phyloP scores from a whole-genome alignment of 768 basidiomycete species.

The Ramaria sp. region DNA sequence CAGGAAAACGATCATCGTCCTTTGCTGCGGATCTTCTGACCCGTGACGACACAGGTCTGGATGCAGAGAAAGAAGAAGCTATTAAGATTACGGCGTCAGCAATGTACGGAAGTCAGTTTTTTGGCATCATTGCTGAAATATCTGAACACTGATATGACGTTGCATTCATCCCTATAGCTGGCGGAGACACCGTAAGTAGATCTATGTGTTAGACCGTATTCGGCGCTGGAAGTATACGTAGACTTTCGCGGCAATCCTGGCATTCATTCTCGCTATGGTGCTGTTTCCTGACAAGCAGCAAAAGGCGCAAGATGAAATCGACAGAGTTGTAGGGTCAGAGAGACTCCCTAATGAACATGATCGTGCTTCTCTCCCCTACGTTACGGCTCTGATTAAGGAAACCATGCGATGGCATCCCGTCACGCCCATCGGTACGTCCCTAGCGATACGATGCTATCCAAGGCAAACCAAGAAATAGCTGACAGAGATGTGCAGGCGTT shows the following conservation, averaged over 20 bases:
- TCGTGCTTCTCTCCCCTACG: slow-evolving; percentile 10
- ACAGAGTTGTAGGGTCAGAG: slow-evolving; percentile 11
- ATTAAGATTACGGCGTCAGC: background rate
- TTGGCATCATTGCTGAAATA: background rate
- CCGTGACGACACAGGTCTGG: background rate
- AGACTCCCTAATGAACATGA: slow-evolving; percentile 12
- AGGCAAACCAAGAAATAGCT: background rate
- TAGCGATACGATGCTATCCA: too few relatives aligned
- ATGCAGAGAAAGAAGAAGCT: background rate
- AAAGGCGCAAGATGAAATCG: slow-evolving; percentile 15
- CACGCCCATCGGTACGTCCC: background rate
- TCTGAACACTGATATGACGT: background rate
- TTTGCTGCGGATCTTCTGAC: background rate
- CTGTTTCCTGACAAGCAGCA: slow-evolving; percentile 12
- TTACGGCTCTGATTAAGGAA: slow-evolving; percentile 12
- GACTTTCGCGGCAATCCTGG: background rate
- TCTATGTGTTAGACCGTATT: background rate
- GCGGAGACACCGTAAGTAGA: background rate
- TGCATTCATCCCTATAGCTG: background rate
- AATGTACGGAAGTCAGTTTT: background rate
- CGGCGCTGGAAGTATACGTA: background rate
- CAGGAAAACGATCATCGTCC: background rate
- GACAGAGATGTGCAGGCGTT: background rate
- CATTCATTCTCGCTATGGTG: slow-evolving; percentile 15
- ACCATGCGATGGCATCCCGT: slow-evolving; percentile 6